Evolutionary conservation across 306 rosid genomes (phyloP), one percentile per base, ranked within the genome.

Genomic region (Crataegus laevigata): DNA sequence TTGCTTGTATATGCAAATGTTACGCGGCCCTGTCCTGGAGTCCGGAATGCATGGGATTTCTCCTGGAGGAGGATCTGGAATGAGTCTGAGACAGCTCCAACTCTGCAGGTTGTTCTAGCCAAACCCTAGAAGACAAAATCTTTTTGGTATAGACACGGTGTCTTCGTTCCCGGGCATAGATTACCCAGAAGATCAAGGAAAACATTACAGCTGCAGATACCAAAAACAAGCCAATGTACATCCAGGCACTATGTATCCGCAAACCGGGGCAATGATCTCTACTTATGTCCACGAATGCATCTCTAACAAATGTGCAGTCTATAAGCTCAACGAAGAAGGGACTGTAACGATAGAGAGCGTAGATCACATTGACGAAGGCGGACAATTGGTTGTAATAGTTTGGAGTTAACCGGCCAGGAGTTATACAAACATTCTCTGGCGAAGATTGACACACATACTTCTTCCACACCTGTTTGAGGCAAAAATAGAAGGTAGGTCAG

Each of bases 111-210:
- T 50, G 45, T 19, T 19, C 69, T 65, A 11, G 25, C 45, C 26
- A 65, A 32, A 34, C 26, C 24, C 47, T 34, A 18, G 24, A 32
- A 19, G 69, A 65, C 69, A 65, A 65, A 34, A 65, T 14, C 75
- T 79, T 81, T 55, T 92, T 94, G 0, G 97, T 88, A 71, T 90
- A 90, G 21, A 84, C 86, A 0, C 97, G 96, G 52, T 94, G 93
- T 6, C 82, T 68, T 30, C 84, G 79, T 70, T 94, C 87, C 77
- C 94, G 79, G 50, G 85, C 89, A 66, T 82, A 89, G 75, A 90
- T 84, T 32, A 89, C 89, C 89, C 93, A 91, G 62, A 88, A 85
- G 58, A 89, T 76, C 80, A 94, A 43, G 1, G 91, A 94, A 54
- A 88, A 26, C 93, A 90, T 87, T 19, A 87, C 93, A n/a, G 91